Evolutionary conservation across 352 stramenopile species (phyloP).

Genomic region (Globisporangium nunn): DNA sequence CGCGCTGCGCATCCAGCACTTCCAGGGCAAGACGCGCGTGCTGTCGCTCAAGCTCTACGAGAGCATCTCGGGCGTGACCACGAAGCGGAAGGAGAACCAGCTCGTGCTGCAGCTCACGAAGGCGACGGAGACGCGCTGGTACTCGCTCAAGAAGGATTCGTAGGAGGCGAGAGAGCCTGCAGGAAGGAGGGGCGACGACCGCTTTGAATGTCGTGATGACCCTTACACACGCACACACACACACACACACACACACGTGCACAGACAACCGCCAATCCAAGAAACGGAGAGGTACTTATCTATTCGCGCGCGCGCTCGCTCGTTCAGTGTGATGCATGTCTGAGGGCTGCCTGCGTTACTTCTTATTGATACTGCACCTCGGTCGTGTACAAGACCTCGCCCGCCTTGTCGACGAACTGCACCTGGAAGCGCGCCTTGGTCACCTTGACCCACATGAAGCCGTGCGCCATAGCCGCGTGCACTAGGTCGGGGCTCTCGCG

Average conservation of each 20-base stretch:
- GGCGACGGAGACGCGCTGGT: constrained; percentile 70
- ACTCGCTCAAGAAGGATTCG: constrained; percentile 79
- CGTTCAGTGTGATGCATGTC: not conserved
- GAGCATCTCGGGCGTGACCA: constrained; percentile 73
- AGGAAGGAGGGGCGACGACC: too few species aligned
- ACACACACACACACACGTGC: not conserved
- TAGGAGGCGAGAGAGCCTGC: constrained; percentile 5
- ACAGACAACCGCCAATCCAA: not conserved
- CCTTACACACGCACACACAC: not conserved
- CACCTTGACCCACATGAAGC: constrained; percentile 78
- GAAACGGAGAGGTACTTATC: constrained; percentile 11
- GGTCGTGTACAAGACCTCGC: constrained; percentile 77
- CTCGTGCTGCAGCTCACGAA: constrained; percentile 75
- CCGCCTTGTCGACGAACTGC: constrained; percentile 58
- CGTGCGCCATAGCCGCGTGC: constrained; percentile 77
- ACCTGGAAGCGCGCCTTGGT: constrained; percentile 64
- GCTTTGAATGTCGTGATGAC: too few species aligned
- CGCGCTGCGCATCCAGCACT: constrained; percentile 52
- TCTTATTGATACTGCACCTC: constrained; percentile 45
- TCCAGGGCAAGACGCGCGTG: constrained; percentile 64
- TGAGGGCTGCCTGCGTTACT: not conserved
- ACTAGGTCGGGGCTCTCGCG: constrained; percentile 62
- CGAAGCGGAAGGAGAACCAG: constrained; percentile 75
- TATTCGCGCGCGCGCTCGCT: not conserved
- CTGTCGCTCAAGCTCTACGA: constrained; percentile 74